Base-by-base conservation (phyloP, 306 rosid genomes). In the Glycine latifolia region DNA sequence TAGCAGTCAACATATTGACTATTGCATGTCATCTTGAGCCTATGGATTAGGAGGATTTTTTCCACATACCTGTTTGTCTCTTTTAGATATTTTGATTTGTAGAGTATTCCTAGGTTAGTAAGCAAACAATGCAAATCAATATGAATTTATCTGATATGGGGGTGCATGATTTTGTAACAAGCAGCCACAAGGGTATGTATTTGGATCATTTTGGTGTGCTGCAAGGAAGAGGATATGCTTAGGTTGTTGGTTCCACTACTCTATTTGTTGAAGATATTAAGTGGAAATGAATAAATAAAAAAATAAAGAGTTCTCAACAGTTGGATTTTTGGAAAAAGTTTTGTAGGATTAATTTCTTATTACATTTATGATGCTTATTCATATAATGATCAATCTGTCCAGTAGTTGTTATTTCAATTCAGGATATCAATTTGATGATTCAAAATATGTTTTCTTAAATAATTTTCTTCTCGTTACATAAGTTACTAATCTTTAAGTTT, bases 61-160 rank as follows among this genome's bases (percentile, higher is more conserved):
- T 47, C 15, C 1, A 8, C 8, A 11, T 80, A 20, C 17, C 8
- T 10, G 35, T 71, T 72, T 61, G 70, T 5, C 61, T 10, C 61
- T 31, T 44, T 52, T 16, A 16, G 26, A 62, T 62, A 52, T 83
- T 77, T 77, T 49, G 48, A 76, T 13, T 37, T 26, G 50, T 73
- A 71, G 53, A 70, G 62, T 6, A 63, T 47, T 84, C 63, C 43
- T 26, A 62, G 74, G 39, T 71, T 68, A 43, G 55, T 46, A 67
- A 71, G n/a, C 37, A 58, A 43, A 54, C 8, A 5, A 61, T 43
- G 39, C n/a, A 76, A 62, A 17, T 69, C 52, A 76, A 71, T 58
- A 39, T 49, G 73, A 54, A 71, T 48, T 11, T 80, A 12, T 72
- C 31, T 67, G 56, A 15, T 46, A 62, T n/a, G 65, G 53, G 52